These are phyloP conservation scores for Lepidium campestre DNA, from an alignment of 441 rosid genomes.

Conservation along the genomic window DNA sequence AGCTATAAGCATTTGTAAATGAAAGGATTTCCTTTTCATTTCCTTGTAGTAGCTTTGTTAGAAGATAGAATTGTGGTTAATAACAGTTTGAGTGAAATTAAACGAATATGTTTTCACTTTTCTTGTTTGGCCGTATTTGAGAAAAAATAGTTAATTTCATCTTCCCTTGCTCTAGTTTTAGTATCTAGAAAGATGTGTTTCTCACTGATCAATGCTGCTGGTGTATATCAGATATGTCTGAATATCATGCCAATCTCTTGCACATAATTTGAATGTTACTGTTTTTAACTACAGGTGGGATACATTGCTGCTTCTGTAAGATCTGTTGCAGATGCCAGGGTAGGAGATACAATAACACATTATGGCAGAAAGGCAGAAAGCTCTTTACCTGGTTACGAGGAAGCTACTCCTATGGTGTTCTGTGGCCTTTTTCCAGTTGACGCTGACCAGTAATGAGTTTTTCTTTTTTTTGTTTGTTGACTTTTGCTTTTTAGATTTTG, in stretches of 20 bases:
- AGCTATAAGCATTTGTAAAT: not conserved
- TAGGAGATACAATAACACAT: slow-evolving; percentile 87
- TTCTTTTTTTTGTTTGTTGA: not conserved
- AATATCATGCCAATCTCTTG: not conserved
- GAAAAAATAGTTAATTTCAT: not conserved
- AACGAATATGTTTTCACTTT: not conserved
- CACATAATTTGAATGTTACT: slow-evolving; percentile 8
- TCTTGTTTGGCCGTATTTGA: not conserved
- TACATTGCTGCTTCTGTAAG: slow-evolving; percentile 94
- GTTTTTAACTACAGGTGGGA: slow-evolving; percentile 58
- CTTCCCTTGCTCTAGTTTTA: not conserved
- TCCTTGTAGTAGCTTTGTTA: slow-evolving; percentile 3
- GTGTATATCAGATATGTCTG: not conserved
- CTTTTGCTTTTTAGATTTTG: slow-evolving; percentile 8
- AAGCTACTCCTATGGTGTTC: slow-evolving; percentile 98
- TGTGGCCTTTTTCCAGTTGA: slow-evolving; percentile 98
- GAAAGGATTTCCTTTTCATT: not conserved
- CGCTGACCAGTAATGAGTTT: slow-evolving; percentile 77
- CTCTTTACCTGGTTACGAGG: slow-evolving; percentile 86
- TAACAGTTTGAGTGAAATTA: not conserved
- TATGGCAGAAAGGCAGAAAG: slow-evolving; percentile 64
- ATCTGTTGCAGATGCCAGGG: slow-evolving; percentile 97
- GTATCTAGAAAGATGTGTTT: slow-evolving; percentile 3
- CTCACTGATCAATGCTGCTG: not conserved
- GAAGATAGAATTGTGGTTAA: not conserved